Evolutionary conservation across 164 flowering plant genomes (phyloP).

Genomic region (Cinnamomum micranthum): DNA sequence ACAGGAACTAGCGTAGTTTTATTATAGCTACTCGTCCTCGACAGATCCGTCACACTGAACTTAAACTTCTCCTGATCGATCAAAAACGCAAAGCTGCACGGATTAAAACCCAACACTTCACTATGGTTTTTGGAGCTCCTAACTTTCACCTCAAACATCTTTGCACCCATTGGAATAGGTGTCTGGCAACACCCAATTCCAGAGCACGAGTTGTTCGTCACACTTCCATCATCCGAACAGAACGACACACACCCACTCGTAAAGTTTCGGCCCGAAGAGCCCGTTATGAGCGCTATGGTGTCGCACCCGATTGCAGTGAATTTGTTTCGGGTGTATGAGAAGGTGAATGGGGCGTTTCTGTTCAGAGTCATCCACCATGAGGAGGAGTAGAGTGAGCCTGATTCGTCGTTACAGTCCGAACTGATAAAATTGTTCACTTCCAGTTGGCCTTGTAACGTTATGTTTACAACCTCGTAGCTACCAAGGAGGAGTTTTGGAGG

Average conservation of each 20-base stretch:
- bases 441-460: not conserved
- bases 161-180: not conserved
- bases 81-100: slow-evolving; percentile 11
- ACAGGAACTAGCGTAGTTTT: not conserved
- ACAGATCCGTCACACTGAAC: not conserved
- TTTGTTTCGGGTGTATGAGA: slow-evolving; percentile 1
- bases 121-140: not conserved
- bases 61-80: not conserved
- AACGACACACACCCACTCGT: slow-evolving; percentile 4
- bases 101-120: not conserved
- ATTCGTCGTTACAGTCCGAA: not conserved
- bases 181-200: slow-evolving; percentile 15
- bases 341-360: not conserved
- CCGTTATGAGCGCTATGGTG: not conserved
- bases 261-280: not conserved
- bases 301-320: slow-evolving; percentile 15
- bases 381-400: not conserved
- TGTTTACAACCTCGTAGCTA: not conserved
- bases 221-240: not conserved
- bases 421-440: no score
- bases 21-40: no score
- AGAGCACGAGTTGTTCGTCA: slow-evolving; percentile 3
- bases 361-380: not conserved
- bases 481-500: slow-evolving; percentile 6
- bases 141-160: not conserved